Evolutionary conservation across 2,329 filamentous ascomycete genomes (phyloP).

Genomic region (Pseudophaeomoniella oleicola): DNA sequence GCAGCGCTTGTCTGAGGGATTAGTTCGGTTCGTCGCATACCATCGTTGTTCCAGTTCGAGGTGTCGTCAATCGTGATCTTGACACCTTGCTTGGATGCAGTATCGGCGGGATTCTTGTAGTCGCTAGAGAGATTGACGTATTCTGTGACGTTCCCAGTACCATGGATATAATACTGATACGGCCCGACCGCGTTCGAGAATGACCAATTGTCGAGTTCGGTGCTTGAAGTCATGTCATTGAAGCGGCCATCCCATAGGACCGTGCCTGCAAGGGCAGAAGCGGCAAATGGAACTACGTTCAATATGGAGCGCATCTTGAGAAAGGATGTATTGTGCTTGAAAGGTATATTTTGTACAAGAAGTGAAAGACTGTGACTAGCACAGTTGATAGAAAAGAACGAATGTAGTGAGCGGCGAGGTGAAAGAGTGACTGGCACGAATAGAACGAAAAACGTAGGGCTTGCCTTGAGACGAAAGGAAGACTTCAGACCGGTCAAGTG

Average conservation of each 20-base stretch:
- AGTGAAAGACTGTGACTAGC: not conserved
- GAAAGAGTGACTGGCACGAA: no score
- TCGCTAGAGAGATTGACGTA: conserved; percentile 48
- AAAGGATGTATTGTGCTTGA: no score
- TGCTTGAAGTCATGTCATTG: conserved; percentile 40
- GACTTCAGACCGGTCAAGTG: no score
- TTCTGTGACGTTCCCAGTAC: conserved; percentile 35
- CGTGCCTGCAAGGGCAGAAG: conserved; percentile 19
- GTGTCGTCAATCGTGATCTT: conserved; percentile 48
- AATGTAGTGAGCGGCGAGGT: not conserved
- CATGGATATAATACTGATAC: conserved; percentile 68
- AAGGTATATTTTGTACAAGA: no score
- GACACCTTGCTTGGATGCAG: conserved; percentile 45
- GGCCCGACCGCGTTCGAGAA: conserved; percentile 55
- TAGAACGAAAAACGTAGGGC: no score
- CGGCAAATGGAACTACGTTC: not conserved
- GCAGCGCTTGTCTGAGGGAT: conserved; percentile 55
- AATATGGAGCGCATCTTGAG: not conserved
- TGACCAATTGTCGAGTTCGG: conserved; percentile 47
- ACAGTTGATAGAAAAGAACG: not conserved
- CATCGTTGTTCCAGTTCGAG: conserved; percentile 58
- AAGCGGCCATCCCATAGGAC: conserved; percentile 53
- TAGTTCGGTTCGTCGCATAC: conserved; percentile 58
- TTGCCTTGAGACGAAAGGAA: no score
- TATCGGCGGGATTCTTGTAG: conserved; percentile 53